Percentiles rank a stretch among this genome's conserved stretches.
phyloP scores from a whole-genome alignment of 2,329 filamentous ascomycete species.

The Colletotrichum phormii region DNA sequence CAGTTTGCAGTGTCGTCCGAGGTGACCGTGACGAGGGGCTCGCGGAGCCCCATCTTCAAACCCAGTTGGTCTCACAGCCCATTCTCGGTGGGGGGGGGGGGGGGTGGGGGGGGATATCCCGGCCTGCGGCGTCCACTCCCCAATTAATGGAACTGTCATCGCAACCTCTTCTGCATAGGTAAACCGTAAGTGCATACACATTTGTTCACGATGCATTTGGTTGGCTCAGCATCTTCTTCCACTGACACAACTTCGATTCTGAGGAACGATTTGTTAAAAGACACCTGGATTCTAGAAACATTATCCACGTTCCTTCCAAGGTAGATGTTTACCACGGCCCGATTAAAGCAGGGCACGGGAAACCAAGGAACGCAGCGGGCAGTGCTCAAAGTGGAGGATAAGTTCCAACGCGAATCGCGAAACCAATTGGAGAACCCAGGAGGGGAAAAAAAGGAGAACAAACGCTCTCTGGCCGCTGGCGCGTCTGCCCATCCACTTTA shows the following conservation, averaged over 20 bases:
- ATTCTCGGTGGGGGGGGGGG: not conserved
- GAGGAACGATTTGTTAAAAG: too few species aligned
- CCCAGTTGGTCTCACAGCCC: slow-evolving; percentile 27
- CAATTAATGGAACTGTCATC: too few species aligned
- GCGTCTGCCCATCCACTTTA: not conserved
- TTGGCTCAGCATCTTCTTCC: too few species aligned
- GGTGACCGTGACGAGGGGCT: slow-evolving; percentile 22
- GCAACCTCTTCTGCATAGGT: not conserved
- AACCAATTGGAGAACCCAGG: not conserved
- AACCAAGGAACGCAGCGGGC: not conserved
- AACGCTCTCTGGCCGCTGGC: not conserved
- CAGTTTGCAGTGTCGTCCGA: slow-evolving; percentile 25
- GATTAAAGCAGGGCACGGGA: too few species aligned
- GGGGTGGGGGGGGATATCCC: slow-evolving; percentile 15
- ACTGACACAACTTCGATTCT: too few species aligned
- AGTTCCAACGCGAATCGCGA: not conserved
- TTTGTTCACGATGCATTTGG: not conserved
- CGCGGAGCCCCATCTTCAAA: slow-evolving; percentile 25
- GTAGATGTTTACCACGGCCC: too few species aligned
- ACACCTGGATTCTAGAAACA: too few species aligned
- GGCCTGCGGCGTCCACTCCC: not conserved
- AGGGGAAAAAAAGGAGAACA: not conserved
- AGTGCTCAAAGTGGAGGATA: not conserved
- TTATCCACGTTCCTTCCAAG: too few species aligned
- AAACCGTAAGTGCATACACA: not conserved